A percentile compares a stretch with the other conserved stretches of the same genome.
Conservation (phyloP, 805 yeast species). For the Monosporozyma yasuniensis region DNA sequence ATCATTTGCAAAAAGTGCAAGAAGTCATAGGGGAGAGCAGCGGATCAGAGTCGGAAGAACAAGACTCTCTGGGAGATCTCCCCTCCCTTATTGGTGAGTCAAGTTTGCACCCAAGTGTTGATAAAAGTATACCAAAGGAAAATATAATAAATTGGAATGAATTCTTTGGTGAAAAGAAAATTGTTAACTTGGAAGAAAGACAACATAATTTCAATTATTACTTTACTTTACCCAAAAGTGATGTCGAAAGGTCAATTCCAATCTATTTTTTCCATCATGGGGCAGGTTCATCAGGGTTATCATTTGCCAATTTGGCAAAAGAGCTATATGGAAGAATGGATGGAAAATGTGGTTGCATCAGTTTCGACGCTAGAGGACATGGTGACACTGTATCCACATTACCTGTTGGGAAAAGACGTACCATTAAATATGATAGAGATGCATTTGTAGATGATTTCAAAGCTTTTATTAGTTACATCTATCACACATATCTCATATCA, state of each 20-base stretch:
- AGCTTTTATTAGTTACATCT: constrained; percentile 8
- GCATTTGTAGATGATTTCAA: constrained; percentile 51
- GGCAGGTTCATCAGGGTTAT: constrained; percentile 81
- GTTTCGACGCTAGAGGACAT: constrained; percentile 83
- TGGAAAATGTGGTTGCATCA: constrained; percentile 50
- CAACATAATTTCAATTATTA: constrained; percentile 42
- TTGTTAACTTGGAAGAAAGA: constrained; percentile 9
- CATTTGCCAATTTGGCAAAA: constrained; percentile 53
- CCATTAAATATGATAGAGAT: constrained; percentile 36
- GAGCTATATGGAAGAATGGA: constrained; percentile 27
- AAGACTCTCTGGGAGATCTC: constrained; percentile 2
- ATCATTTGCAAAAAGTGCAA: constrained; percentile 9
- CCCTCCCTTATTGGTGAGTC: not conserved
- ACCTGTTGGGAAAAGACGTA: not conserved
- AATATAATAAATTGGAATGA: constrained; percentile 14
- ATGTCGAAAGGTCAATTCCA: constrained; percentile 32
- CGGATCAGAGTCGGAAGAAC: constrained; percentile 1
- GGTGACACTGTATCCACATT: constrained; percentile 38
- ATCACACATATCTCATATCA: not conserved
- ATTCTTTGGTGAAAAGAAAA: constrained; percentile 17
- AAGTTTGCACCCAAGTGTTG: not conserved
- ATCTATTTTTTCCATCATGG: constrained; percentile 83
- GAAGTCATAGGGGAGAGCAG: not conserved
- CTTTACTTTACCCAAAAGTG: constrained; percentile 42
- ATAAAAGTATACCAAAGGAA: not conserved